phyloP scores from a whole-genome alignment of 2,329 filamentous ascomycete genomes.

The Hymenoscyphus fraxineus region DNA sequence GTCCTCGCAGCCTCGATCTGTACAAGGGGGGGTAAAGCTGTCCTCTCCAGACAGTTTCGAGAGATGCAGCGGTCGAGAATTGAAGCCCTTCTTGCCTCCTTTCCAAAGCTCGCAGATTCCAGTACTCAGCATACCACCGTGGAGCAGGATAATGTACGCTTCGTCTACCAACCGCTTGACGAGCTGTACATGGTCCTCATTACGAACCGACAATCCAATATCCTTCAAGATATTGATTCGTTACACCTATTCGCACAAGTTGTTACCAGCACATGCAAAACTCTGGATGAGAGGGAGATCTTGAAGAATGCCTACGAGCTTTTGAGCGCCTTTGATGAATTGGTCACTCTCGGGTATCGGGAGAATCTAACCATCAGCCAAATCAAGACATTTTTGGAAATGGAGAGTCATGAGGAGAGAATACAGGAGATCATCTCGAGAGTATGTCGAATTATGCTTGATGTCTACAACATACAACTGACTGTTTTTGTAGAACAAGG shows the following conservation, averaged over 20 bases:
- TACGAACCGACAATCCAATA: constrained; percentile 99
- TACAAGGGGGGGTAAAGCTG: constrained; percentile 95
- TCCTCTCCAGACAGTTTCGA: constrained; percentile 94
- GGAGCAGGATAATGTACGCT: constrained; percentile 98
- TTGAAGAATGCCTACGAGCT: constrained; percentile 92
- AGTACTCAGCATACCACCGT: constrained; percentile 97
- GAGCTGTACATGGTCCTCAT: constrained; percentile 99
- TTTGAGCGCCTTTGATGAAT: constrained; percentile 92
- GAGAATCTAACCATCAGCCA: constrained; percentile 95
- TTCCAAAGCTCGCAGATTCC: constrained; percentile 94
- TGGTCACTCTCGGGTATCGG: constrained; percentile 91
- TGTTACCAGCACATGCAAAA: constrained; percentile 94
- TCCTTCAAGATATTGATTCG: constrained; percentile 97
- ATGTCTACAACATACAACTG: constrained; percentile 16
- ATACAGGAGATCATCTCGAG: constrained; percentile 97
- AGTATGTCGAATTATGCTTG: constrained; percentile 45
- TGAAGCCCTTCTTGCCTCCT: constrained; percentile 92
- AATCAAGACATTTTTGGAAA: constrained; percentile 98
- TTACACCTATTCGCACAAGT: constrained; percentile 97
- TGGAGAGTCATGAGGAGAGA: constrained; percentile 98
- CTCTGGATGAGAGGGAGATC: constrained; percentile 92
- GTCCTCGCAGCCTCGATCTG: constrained; percentile 98
- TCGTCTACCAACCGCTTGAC: constrained; percentile 97
- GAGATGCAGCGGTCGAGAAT: constrained; percentile 97
- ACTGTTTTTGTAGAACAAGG: constrained; percentile 72